Percentiles rank a stretch among this genome's conserved stretches.
phyloP scores from a whole-genome alignment of 306 rosid genomes.

The Citrullus mucosospermus region DNA sequence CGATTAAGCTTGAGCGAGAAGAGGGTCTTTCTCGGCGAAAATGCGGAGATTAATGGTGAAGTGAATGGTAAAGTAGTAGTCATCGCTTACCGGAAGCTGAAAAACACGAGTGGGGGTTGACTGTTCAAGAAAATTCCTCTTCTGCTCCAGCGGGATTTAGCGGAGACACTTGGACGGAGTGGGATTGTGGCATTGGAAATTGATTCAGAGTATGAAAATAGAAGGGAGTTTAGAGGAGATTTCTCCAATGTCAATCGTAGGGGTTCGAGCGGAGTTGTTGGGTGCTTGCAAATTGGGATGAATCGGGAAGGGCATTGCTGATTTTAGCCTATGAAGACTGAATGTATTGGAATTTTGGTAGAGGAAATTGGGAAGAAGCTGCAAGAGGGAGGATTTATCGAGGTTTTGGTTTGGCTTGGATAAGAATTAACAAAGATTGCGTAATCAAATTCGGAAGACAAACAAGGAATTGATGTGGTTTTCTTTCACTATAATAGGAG shows the following conservation, averaged over 20 bases:
- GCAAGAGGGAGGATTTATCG: constrained; percentile 16
- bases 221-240: background rate
- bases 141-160: background rate
- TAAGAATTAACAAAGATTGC: background rate
- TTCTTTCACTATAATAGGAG: too few relatives aligned
- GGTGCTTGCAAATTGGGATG: background rate
- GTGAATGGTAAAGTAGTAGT: constrained; percentile 20
- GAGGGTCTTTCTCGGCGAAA: constrained; percentile 25
- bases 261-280: background rate
- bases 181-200: background rate
- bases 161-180: background rate
- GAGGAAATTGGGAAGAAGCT: background rate
- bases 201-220: background rate
- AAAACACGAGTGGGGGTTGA: background rate
- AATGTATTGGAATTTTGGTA: background rate
- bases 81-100: constrained; percentile 20
- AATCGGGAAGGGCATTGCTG: background rate
- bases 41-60: constrained; percentile 23
- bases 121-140: background rate
- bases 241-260: background rate
- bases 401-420: constrained; percentile 17
- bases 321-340: background rate
- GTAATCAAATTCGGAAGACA: background rate
- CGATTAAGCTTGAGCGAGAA: constrained; percentile 12
- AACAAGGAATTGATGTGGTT: background rate